Base-by-base conservation (phyloP, 169 alveolate genomes). In the Amoebophrya sp. region DNA sequence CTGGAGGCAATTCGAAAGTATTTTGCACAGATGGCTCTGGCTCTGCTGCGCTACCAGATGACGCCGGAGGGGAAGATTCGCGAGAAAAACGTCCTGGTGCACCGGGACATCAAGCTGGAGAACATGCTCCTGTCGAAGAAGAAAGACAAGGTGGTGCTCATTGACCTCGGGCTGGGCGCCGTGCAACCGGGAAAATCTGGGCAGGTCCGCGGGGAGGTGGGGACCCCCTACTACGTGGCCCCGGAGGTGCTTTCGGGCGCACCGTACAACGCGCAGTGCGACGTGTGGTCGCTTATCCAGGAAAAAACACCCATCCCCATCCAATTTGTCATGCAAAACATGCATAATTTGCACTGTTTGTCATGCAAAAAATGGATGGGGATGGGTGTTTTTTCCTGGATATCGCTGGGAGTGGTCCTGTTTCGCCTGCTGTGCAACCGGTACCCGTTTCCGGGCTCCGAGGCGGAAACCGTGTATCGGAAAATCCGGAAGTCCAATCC, bases 361-460 rank as follows among this genome's bases (percentile, higher is more conserved):
- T n/a, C n/a, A n/a, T n/a, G n/a, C n/a, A n/a, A n/a, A n/a, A n/a
- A n/a, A n/a, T n/a, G n/a, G n/a, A n/a, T n/a, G n/a, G n/a, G n/a
- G n/a, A n/a, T n/a, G n/a, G n/a, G n/a, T n/a, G n/a, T n/a, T n/a
- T n/a, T n/a, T n/a, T n/a, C n/a, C n/a, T n/a, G n/a, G n/a, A n/a
- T n/a, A n/a, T n/a, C n/a, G 7, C 35, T 66, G 83, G 83, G 83
- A 7, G 83, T 66, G 35, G 83, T 66, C 32, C 35, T 66, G 35
- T 66, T 66, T 25, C 83, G 83, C 83, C 35, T 66, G 83, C 35
- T 66, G 35, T 66, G 83, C 83, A 66, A 66, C 83, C 83, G 83
- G 39, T 66, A 25, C 35, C 83, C 83, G 32, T 66, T 66, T 25
- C 83, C 83, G 10, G 83, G 83, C 35, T 25, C 29, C 12, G 83